Evolutionary conservation across 2,329 filamentous ascomycete species (phyloP).

Genomic region (Diaporthe aspalathi): DNA sequence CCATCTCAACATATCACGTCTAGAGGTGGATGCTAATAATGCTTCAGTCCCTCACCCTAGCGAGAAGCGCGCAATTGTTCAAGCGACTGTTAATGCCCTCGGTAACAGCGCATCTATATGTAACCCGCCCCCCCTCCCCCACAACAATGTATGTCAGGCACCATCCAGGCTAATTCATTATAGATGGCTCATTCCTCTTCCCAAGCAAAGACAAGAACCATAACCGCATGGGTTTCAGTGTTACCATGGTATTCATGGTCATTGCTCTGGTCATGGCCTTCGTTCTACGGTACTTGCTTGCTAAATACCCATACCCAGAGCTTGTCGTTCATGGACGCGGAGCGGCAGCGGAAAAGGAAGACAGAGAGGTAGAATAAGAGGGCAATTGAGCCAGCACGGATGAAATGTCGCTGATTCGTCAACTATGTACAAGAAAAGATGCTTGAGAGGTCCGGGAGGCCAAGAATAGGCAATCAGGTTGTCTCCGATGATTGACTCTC

Average conservation of each 20-base stretch:
- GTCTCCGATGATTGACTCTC: neutral
- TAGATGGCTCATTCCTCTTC: constrained; percentile 34
- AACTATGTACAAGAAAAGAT: neutral
- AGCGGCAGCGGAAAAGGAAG: neutral
- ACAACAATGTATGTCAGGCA: neutral
- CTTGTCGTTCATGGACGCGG: constrained; percentile 16
- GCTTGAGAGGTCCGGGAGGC: too few species aligned
- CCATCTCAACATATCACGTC: neutral
- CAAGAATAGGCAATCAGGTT: neutral
- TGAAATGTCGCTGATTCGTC: accelerated
- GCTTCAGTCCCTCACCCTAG: constrained; percentile 25
- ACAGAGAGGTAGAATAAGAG: neutral
- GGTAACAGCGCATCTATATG: constrained; percentile 33
- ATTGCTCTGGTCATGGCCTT: constrained; percentile 21
- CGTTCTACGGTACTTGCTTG: constrained; percentile 17
- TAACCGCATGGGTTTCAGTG: constrained; percentile 27
- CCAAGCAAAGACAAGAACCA: constrained; percentile 23
- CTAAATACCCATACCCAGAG: constrained; percentile 31
- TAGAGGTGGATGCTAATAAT: neutral
- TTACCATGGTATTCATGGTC: constrained; percentile 32
- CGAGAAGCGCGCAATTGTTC: constrained; percentile 32
- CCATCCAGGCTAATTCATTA: neutral
- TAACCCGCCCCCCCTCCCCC: neutral
- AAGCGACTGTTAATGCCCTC: constrained; percentile 31
- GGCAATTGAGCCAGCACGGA: neutral